phyloP scores from a whole-genome alignment of 78 protist genomes.

The Polysphondylium violaceum region DNA sequence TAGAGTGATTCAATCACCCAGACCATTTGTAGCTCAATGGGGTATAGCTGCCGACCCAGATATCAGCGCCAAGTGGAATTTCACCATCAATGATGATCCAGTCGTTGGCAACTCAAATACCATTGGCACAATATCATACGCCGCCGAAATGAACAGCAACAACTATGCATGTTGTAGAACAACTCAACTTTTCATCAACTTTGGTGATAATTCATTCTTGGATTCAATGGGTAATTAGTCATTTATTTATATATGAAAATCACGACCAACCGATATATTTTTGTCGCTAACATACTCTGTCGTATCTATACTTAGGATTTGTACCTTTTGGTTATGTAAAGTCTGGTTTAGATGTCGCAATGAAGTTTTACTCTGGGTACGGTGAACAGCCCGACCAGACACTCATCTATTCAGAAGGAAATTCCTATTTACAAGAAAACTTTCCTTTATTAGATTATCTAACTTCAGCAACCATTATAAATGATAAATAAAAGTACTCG shows the following conservation, averaged over 20 bases:
- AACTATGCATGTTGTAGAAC: conserved; percentile 71
- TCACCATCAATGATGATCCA: conserved; percentile 63
- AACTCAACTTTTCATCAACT: conserved; percentile 87
- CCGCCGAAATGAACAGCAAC: conserved; percentile 63
- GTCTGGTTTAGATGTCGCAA: conserved; percentile 22
- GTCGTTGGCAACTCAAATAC: conserved; percentile 35
- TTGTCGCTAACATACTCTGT: too few relatives aligned
- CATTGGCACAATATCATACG: conserved; percentile 64
- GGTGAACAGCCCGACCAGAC: conserved; percentile 78
- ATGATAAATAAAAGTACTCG: too few relatives aligned
- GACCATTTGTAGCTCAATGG: conserved; percentile 81
- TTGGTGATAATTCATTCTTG: conserved; percentile 70
- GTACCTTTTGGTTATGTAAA: conserved; percentile 49
- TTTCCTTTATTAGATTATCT: conserved; percentile 75
- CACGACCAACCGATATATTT: conserved; percentile 39
- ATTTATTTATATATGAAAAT: conserved; percentile 22
- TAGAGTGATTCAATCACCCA: conserved; percentile 80
- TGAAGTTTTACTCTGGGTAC: conserved; percentile 45
- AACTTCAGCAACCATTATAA: conserved; percentile 18
- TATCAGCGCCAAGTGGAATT: conserved; percentile 60
- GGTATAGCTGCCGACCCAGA: conserved; percentile 77
- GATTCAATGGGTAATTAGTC: conserved; percentile 67
- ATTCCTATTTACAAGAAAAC: conserved; percentile 40
- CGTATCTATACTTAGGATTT: too few relatives aligned
- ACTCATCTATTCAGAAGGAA: conserved; percentile 62